A percentile compares a stretch with the other conserved stretches of the same genome.
Evolutionary conservation across 805 yeast genomes (phyloP).

Genomic region (Pichia exigua): DNA sequence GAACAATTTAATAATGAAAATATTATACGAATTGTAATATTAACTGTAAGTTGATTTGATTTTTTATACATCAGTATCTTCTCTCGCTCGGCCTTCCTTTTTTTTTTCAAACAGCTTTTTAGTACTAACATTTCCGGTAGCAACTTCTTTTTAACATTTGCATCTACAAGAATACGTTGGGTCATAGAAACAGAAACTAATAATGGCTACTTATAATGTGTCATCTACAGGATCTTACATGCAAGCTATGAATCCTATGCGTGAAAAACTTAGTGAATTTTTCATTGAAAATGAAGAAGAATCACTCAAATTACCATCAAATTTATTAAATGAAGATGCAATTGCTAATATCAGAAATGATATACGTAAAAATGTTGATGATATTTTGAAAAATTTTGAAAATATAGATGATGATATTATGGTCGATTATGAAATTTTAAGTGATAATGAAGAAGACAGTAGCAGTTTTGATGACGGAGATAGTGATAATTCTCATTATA

Average conservation of each 20-base stretch:
- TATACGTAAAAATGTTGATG: slow-evolving; percentile 17
- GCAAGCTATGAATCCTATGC: slow-evolving; percentile 71
- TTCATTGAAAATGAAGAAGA: slow-evolving; percentile 20
- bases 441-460: slow-evolving; percentile 1
- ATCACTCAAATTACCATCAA: slow-evolving; percentile 23
- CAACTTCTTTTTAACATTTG: not conserved
- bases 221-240: slow-evolving; percentile 67
- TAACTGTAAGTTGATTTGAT: not conserved
- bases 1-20: not conserved
- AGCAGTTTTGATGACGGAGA: slow-evolving; percentile 3
- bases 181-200: not conserved
- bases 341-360: slow-evolving; percentile 20
- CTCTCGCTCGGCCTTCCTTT: not conserved
- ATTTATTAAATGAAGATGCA: slow-evolving; percentile 25
- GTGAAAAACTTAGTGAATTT: slow-evolving; percentile 36
- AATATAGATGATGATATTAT: slow-evolving; percentile 19
- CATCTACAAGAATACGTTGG: not conserved
- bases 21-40: not conserved
- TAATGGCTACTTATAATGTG: slow-evolving; percentile 46
- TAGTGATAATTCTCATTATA: slow-evolving; percentile 4
- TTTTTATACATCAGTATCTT: too few relatives aligned
- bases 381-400: slow-evolving; percentile 27
- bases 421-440: slow-evolving; percentile 9
- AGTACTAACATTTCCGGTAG: too few relatives aligned
- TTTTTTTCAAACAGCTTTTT: not conserved